Conservation (phyloP, 2,329 filamentous ascomycete species). For the Paecilomyces formosus region DNA sequence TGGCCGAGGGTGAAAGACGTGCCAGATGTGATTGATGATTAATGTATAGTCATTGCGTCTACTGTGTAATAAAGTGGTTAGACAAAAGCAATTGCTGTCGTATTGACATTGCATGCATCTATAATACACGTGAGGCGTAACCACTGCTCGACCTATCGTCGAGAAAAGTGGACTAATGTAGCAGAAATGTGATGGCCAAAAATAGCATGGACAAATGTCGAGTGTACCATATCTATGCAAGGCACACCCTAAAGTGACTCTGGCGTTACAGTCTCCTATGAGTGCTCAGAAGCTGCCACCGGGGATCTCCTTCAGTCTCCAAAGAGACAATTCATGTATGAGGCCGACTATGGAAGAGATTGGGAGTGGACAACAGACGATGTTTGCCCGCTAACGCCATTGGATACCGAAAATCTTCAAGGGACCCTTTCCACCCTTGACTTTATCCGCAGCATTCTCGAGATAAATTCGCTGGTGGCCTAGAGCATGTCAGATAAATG, state of each 20-base stretch:
- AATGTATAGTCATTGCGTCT: background rate
- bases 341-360: background rate
- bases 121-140: background rate
- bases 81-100: background rate
- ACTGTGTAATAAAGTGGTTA: background rate
- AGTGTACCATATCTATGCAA: too few relatives aligned
- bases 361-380: slow-evolving; percentile 8
- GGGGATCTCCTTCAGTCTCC: too few relatives aligned
- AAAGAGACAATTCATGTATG: background rate
- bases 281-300: too few relatives aligned
- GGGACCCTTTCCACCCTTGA: slow-evolving; percentile 29
- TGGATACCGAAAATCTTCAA: slow-evolving; percentile 45
- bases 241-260: too few relatives aligned
- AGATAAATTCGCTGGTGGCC: slow-evolving; percentile 39
- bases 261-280: too few relatives aligned
- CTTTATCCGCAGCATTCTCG: slow-evolving; percentile 35
- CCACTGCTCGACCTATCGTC: background rate
- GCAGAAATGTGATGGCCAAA: background rate
- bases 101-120: background rate
- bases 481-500: slow-evolving; percentile 7
- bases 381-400: slow-evolving; percentile 27
- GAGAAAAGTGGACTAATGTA: background rate
- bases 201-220: too few relatives aligned
- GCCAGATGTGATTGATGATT: slow-evolving; percentile 7
- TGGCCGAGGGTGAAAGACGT: slow-evolving; percentile 15